A percentile compares a stretch with the other conserved stretches of the same genome.
These are phyloP conservation scores for Tephrocybe sp. DNA, from an alignment of 768 basidiomycete species.

Conservation along the genomic window DNA sequence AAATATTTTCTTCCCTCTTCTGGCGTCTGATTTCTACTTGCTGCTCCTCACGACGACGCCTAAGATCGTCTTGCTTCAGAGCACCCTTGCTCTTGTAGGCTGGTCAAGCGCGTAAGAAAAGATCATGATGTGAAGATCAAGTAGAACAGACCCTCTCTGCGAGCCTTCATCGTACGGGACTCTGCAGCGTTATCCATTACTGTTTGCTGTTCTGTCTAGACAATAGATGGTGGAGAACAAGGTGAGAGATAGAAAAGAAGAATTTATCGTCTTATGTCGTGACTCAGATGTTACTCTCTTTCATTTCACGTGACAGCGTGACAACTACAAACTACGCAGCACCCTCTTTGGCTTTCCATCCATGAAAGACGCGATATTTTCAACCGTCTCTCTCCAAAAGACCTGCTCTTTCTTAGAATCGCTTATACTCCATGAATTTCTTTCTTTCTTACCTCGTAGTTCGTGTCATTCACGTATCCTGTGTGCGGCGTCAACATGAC, in stretches of 20 bases:
- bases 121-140: constrained; percentile 25
- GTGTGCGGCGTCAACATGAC: constrained; percentile 64
- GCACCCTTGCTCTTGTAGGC: constrained; percentile 92
- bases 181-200: constrained; percentile 47
- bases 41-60: constrained; percentile 95
- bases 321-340: background rate
- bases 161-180: constrained; percentile 73
- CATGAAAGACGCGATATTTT: constrained; percentile 57
- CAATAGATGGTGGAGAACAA: constrained; percentile 21
- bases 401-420: constrained; percentile 28
- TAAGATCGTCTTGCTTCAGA: constrained; percentile 89
- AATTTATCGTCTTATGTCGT: constrained; percentile 25
- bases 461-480: constrained; percentile 53
- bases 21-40: constrained; percentile 98
- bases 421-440: background rate
- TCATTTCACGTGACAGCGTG: constrained; percentile 27
- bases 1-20: constrained; percentile 98
- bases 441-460: constrained; percentile 42
- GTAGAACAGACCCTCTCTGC: constrained; percentile 62
- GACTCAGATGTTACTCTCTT: constrained; percentile 28
- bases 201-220: constrained; percentile 20
- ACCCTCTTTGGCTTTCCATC: constrained; percentile 35
- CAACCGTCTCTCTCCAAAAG: constrained; percentile 55
- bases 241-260: constrained; percentile 31
- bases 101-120: constrained; percentile 43